phyloP scores from a whole-genome alignment of 2,329 filamentous ascomycete species.

The Botrytis fragariae region DNA sequence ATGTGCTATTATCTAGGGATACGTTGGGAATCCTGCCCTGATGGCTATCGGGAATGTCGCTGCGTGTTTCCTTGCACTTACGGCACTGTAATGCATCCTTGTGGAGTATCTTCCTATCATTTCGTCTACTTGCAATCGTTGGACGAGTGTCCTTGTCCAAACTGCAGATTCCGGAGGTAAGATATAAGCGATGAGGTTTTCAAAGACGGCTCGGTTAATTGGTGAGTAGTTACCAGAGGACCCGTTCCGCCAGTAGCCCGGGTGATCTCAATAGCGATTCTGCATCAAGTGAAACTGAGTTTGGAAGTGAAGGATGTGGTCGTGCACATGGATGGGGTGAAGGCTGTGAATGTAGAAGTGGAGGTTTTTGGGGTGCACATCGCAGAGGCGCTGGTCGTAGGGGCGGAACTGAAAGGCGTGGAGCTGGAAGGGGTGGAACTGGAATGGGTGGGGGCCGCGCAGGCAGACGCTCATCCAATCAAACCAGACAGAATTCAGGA shows the following conservation, averaged over 20 bases:
- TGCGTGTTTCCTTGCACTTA: neutral
- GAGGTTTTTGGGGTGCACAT: neutral
- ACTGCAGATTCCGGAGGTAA: neutral
- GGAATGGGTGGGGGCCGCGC: neutral
- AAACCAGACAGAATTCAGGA: neutral
- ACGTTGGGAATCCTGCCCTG: neutral
- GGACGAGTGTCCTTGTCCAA: neutral
- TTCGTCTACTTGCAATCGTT: neutral
- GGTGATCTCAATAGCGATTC: neutral
- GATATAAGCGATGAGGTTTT: neutral
- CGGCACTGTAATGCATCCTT: neutral
- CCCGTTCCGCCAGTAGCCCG: neutral
- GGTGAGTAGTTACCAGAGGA: neutral
- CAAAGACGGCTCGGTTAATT: neutral
- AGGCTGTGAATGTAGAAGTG: neutral
- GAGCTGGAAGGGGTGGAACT: neutral
- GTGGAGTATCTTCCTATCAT: neutral
- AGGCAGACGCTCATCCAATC: neutral
- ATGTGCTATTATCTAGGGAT: neutral
- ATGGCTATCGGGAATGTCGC: neutral
- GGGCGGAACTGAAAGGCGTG: neutral
- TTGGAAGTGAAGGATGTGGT: neutral
- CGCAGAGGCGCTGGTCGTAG: neutral
- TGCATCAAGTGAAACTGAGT: neutral
- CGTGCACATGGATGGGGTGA: neutral